These are phyloP conservation scores for Penicillium antarcticum DNA, from an alignment of 495 filamentous ascomycete species.

Conservation along the genomic window DNA sequence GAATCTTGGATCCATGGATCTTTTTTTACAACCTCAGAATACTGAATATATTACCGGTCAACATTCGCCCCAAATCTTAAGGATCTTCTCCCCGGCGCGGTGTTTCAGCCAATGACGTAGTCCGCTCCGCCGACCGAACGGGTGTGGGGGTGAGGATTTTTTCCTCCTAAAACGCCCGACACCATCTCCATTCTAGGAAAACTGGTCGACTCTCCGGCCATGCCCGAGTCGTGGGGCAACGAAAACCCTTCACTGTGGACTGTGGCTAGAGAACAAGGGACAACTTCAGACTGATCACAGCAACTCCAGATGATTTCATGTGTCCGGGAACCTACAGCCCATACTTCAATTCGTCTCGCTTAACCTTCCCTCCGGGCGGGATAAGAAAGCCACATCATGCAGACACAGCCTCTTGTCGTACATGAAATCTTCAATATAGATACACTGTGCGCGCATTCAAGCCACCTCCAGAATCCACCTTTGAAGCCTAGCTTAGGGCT, in stretches of 20 bases:
- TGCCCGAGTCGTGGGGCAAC: slow-evolving; percentile 16
- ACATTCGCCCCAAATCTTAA: no score
- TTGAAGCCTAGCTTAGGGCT: not conserved
- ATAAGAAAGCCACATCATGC: no score
- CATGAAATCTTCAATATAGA: not conserved
- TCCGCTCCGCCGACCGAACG: not conserved
- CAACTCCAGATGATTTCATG: no score
- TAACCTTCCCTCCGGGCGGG: no score
- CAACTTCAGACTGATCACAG: not conserved
- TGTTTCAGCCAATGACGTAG: slow-evolving; percentile 1
- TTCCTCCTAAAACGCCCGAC: slow-evolving; percentile 26
- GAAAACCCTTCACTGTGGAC: not conserved
- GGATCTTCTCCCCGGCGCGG: no score
- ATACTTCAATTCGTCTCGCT: no score
- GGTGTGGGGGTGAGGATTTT: slow-evolving; percentile 10
- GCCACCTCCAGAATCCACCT: slow-evolving; percentile 16
- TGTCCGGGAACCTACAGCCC: no score
- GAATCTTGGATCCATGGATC: no score
- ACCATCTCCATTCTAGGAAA: slow-evolving; percentile 2
- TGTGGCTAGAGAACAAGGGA: not conserved
- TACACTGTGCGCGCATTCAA: slow-evolving; percentile 2
- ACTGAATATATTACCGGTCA: no score
- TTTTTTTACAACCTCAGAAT: not conserved
- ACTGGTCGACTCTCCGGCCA: slow-evolving; percentile 11
- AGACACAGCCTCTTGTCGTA: not conserved